Evolutionary conservation across 306 rosid genomes (phyloP), one percentile per base, ranked within the genome.

Genomic region (Fagus sylvatica): DNA sequence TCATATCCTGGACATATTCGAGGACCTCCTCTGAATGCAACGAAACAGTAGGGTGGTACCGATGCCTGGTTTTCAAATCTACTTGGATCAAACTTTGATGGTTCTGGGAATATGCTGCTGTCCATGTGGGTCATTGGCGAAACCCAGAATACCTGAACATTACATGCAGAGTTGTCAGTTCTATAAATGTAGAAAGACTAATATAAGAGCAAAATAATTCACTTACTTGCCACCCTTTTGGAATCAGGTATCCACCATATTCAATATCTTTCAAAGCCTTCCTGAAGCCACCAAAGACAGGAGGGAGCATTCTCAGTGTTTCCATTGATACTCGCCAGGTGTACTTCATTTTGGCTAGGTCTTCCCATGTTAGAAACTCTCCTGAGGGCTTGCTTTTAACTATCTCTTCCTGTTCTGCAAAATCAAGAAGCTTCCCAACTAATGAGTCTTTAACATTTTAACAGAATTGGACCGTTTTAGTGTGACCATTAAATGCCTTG

Each of bases 141-240:
- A 46, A 79, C 87, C 96, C 96, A 91, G 60, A 91, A 94, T 72
- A 94, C 85, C 97, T 94, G 61, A 61, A 68, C 37, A 54, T 42
- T 3, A 17, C n/a, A 6, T 2, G 42, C 34, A 13, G 39, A 3
- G 12, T 30, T 34, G n/a, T 16, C 17, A 39, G 0, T 64, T 62
- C n/a, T 36, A 64, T 22, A 46, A 12, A 0, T 34, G 36, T 12
- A 37, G 6, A 6, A 4, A 30, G 6, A 53, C 12, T 41, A 0
- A 19, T 34, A 19, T 43, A n/a, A 30, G 34, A 11, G 37, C 39
- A 1, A 72, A 13, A 30, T 17, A 1, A 19, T 74, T 81, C 66
- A 82, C 85, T 80, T 78, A 94, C 98, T 75, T 90, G 97, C 98
- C 97, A 94, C 72, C 97, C 98, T 84, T 91, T 86, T 4, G 96